These are phyloP conservation scores for Zea luxurians DNA, from an alignment of 176 grass and related monocot genomes.

Conservation along the genomic window DNA sequence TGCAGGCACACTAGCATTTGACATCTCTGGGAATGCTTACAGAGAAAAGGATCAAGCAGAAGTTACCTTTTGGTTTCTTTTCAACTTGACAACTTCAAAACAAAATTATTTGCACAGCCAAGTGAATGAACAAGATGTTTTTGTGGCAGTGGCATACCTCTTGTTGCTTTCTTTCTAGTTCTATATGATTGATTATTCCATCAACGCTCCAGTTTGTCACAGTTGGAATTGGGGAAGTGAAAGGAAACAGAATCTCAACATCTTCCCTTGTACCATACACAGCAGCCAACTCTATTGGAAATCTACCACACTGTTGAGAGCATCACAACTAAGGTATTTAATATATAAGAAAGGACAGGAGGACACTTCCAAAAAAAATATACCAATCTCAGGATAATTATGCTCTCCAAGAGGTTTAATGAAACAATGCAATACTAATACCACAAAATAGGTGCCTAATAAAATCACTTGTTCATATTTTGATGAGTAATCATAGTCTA, in stretches of 20 bases:
- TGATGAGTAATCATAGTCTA: background rate
- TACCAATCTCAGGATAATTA: background rate
- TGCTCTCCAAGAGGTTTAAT: background rate
- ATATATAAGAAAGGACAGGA: background rate
- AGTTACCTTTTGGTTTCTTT: background rate
- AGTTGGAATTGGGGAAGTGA: constrained; percentile 29
- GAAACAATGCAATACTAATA: background rate
- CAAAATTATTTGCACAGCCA: background rate
- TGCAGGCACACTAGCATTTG: background rate
- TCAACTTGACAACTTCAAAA: background rate
- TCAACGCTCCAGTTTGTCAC: constrained; percentile 10
- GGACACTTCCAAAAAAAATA: background rate
- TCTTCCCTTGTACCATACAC: constrained; percentile 34
- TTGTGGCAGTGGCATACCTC: background rate
- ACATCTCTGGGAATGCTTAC: background rate
- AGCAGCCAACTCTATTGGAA: constrained; percentile 52
- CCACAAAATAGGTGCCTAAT: background rate
- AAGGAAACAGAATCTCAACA: constrained; percentile 50
- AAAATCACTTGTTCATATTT: background rate
- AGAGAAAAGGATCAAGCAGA: background rate
- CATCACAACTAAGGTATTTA: background rate
- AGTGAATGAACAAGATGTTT: background rate
- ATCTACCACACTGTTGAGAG: constrained; percentile 35
- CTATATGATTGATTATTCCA: constrained; percentile 17
- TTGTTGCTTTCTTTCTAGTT: constrained; percentile 13